Evolutionary conservation across 352 stramenopile species (phyloP), one percentile per base, ranked within the genome.

Genomic region (Phytopythium chamaehyphon): DNA sequence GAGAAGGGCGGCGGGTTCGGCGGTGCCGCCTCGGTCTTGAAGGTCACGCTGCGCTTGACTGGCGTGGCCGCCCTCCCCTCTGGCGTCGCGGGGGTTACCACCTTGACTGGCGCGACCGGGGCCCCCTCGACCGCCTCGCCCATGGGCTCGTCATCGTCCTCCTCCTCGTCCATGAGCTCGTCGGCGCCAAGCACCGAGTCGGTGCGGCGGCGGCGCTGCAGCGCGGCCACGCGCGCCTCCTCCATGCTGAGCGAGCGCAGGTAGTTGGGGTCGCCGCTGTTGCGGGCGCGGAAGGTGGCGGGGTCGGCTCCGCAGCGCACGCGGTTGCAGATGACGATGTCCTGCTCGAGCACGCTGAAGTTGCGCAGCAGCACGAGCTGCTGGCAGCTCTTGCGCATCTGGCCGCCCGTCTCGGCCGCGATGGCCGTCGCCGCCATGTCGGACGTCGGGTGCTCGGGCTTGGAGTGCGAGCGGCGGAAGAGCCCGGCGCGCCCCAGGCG

Each of bases 291-390:
- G 48, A 87, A 64, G 49, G 55, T 68, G 23, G 53, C 58, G 3
- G 76, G 76, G 54, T 80, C 73, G 1, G 83, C 56, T 52, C 73
- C 73, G 50, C 65, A 78, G 51, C 76, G 76, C 48, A 84, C 73
- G 50, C 76, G 75, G 64, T 86, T 86, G 63, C 76, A 87, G 60
- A 87, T 67, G 37, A 87, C 76, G 40, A 87, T 64, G 60, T 87
- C 73, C 57, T 84, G 54, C 51, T 87, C 76, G 50, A 70, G 47
- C 28, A 86, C 71, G 51, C 72, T 86, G 46, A 86, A 84, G 49
- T 83, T 76, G 47, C 73, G 76, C 48, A 87, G 64, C 19, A 87
- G 62, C 11, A 83, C 51, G 22, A 87, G 69, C 39, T 79, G 82
- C 59, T 76, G 70, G 50, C 60, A 60, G 59, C 69, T 73, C 26